These are phyloP conservation scores for Botrytis fabae DNA, from an alignment of 2,329 filamentous ascomycete genomes.

Conservation along the genomic window DNA sequence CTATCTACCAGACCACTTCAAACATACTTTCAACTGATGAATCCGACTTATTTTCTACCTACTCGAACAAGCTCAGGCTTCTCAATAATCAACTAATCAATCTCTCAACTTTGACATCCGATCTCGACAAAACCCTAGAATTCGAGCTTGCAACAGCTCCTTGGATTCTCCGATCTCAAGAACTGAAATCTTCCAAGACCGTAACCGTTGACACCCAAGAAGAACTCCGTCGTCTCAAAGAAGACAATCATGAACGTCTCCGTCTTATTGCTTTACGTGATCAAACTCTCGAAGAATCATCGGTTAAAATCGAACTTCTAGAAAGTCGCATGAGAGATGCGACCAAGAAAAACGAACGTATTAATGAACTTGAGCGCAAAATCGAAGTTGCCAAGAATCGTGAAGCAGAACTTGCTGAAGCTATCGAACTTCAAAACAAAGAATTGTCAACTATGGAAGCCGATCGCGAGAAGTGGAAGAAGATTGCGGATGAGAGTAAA, in stretches of 20 bases:
- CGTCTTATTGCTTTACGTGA: slow-evolving; percentile 72
- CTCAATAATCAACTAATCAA: slow-evolving; percentile 67
- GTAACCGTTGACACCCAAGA: slow-evolving; percentile 81
- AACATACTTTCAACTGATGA: slow-evolving; percentile 57
- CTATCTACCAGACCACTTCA: slow-evolving; percentile 59
- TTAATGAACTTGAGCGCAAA: slow-evolving; percentile 62
- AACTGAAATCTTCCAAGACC: slow-evolving; percentile 79
- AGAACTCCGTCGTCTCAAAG: slow-evolving; percentile 76
- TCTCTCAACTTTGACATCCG: slow-evolving; percentile 67
- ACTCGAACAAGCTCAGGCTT: slow-evolving; percentile 65
- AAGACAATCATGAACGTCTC: slow-evolving; percentile 76
- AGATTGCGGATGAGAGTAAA: slow-evolving; percentile 63
- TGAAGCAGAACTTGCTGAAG: slow-evolving; percentile 57
- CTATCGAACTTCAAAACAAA: slow-evolving; percentile 66
- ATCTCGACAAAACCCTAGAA: slow-evolving; percentile 72
- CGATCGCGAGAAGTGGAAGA: slow-evolving; percentile 70
- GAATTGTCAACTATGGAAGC: slow-evolving; percentile 64
- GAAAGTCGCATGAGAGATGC: slow-evolving; percentile 85
- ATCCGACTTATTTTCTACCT: slow-evolving; percentile 68
- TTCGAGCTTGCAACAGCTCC: slow-evolving; percentile 76
- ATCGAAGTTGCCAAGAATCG: slow-evolving; percentile 55
- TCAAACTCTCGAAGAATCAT: slow-evolving; percentile 79
- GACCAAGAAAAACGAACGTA: slow-evolving; percentile 70
- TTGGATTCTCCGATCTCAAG: slow-evolving; percentile 79
- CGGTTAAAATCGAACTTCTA: slow-evolving; percentile 91